A percentile compares a stretch with the other conserved stretches of the same genome.
Conservation (phyloP, 352 stramenopile species). For the Phytophthora idaei region DNA sequence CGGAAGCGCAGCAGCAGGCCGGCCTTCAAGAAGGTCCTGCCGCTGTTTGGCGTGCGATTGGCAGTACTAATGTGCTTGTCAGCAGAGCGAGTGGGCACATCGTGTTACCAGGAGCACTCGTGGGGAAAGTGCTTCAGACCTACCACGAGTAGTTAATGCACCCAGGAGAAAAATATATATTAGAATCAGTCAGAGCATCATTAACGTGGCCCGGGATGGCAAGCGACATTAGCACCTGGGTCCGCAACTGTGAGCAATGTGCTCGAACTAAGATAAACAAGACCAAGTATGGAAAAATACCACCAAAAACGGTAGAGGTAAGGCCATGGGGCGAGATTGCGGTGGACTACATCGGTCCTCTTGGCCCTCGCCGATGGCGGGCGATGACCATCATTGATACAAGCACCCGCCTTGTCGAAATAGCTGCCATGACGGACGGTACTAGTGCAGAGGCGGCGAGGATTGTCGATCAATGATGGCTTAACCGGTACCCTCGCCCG, state of each 20-base stretch:
- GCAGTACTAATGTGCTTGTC: background rate
- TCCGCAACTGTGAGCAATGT: constrained; percentile 3
- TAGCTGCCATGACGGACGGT: background rate
- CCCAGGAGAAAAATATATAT: constrained; percentile 1
- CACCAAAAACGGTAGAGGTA: background rate
- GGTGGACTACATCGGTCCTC: background rate
- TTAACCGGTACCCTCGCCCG: constrained; percentile 10
- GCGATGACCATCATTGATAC: constrained; percentile 14
- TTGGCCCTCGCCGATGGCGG: background rate
- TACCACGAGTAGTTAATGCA: constrained; percentile 11
- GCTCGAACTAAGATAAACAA: background rate
- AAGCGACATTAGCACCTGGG: background rate
- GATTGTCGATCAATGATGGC: constrained; percentile 6
- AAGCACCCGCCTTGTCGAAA: background rate
- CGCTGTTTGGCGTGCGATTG: constrained; percentile 1
- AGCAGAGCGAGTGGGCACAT: constrained; percentile 2
- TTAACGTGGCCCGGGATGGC: background rate
- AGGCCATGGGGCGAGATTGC: constrained; percentile 7
- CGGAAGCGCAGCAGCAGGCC: constrained; percentile 2
- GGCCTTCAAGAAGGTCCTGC: constrained; percentile 7
- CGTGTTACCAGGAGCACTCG: background rate
- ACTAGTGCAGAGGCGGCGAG: constrained; percentile 7
- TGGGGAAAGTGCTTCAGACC: background rate
- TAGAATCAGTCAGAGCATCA: background rate
- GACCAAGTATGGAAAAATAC: constrained; percentile 5